Percentiles rank a stretch among this genome's conserved stretches.
Evolutionary conservation across 148 eudicot species (phyloP).

Genomic region (Chenopodium formosanum): DNA sequence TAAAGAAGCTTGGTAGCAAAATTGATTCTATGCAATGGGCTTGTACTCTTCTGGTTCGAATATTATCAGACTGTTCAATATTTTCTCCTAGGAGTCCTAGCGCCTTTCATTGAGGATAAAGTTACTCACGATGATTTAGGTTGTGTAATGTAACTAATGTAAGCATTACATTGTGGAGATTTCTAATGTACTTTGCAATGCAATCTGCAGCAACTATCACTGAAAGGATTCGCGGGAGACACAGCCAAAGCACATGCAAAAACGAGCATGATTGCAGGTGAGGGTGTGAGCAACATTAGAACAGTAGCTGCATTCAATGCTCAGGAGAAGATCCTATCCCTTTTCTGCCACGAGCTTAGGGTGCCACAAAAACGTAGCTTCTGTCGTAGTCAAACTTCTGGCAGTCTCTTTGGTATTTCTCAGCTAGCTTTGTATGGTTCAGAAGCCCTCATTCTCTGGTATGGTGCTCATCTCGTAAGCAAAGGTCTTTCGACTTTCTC

Average conservation of each 20-base stretch:
- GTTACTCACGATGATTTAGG: too few relatives aligned
- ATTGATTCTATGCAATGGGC: neutral
- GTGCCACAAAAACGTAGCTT: conserved; percentile 73
- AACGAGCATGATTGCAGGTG: conserved; percentile 99
- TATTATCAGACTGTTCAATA: neutral
- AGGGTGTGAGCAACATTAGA: conserved; percentile 95
- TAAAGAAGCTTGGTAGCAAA: neutral
- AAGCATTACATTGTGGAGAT: neutral
- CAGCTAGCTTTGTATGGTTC: conserved; percentile 93
- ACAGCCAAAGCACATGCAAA: conserved; percentile 99
- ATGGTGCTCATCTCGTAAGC: conserved; percentile 87
- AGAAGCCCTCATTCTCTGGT: conserved; percentile 95
- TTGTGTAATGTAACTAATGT: too few relatives aligned
- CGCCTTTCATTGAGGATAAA: neutral
- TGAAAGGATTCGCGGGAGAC: conserved; percentile 99
- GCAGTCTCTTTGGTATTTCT: conserved; percentile 85
- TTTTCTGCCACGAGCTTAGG: conserved; percentile 72
- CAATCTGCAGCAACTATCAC: conserved; percentile 78
- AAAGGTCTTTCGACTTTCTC: conserved; percentile 88
- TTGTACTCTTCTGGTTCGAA: too few relatives aligned
- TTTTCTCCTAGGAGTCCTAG: neutral
- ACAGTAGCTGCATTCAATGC: conserved; percentile 99
- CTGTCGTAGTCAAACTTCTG: conserved; percentile 70
- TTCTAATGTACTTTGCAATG: conserved; percentile 8
- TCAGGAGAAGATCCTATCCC: conserved; percentile 76